phyloP scores from a whole-genome alignment of 345 rosid species.

The Rhodamnia argentea region DNA sequence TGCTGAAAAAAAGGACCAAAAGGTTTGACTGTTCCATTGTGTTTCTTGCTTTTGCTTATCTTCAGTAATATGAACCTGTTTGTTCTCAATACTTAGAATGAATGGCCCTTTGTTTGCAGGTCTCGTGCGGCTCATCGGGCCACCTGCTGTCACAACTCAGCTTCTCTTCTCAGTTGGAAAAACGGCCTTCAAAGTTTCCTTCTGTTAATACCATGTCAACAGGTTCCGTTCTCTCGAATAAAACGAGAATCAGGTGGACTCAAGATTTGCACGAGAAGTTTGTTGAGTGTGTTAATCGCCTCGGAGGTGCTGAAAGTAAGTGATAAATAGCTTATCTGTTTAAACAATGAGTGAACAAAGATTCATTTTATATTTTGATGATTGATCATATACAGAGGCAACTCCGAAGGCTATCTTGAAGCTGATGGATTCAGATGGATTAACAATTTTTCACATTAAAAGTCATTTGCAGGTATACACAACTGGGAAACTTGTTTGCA shows the following conservation, averaged over 20 bases:
- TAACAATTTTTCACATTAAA: slow-evolving; percentile 93
- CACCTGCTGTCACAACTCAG: slow-evolving; percentile 19
- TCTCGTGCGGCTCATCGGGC: slow-evolving; percentile 3
- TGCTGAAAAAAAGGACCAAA: neutral
- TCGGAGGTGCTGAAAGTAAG: slow-evolving; percentile 85
- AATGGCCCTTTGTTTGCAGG: neutral
- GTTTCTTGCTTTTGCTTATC: neutral
- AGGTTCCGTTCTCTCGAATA: slow-evolving; percentile 17
- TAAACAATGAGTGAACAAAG: neutral
- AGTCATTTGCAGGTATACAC: slow-evolving; percentile 79
- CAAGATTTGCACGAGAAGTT: slow-evolving; percentile 87
- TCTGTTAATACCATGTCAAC: slow-evolving; percentile 9
- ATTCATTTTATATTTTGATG: neutral
- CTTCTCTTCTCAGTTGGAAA: slow-evolving; percentile 18
- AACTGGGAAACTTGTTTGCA: neutral
- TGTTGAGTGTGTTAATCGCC: slow-evolving; percentile 63
- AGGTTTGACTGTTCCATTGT: neutral
- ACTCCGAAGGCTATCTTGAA: slow-evolving; percentile 87
- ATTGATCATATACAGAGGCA: slow-evolving; percentile 41
- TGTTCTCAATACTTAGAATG: neutral
- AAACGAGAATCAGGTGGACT: slow-evolving; percentile 80
- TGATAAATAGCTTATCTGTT: neutral
- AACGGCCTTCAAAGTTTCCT: slow-evolving; percentile 16
- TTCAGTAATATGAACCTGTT: neutral
- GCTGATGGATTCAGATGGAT: slow-evolving; percentile 81